phyloP scores from a whole-genome alignment of 495 filamentous ascomycete species.

The Talaromyces borbonicus region DNA sequence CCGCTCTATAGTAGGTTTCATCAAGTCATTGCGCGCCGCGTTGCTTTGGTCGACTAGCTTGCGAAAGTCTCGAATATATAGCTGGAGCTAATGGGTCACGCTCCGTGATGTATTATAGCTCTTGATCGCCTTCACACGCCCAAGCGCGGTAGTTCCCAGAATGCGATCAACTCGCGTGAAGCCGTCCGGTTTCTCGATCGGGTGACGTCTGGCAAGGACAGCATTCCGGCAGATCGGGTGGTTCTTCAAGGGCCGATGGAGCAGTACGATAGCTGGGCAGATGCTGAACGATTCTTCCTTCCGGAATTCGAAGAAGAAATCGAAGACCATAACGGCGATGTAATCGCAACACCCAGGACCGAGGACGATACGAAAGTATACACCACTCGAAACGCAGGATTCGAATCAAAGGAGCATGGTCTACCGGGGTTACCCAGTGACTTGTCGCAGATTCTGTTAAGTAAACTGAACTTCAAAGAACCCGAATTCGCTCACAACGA shows the following conservation, averaged over 20 bases:
- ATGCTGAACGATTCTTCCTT: conserved; percentile 52
- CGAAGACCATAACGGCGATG: conserved; percentile 12
- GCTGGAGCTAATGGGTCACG: conserved; percentile 3
- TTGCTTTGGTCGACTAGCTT: background rate
- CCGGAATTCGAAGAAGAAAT: conserved; percentile 42
- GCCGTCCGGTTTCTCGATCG: conserved; percentile 57
- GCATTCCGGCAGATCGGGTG: conserved; percentile 36
- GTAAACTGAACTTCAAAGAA: conserved; percentile 43
- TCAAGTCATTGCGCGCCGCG: background rate
- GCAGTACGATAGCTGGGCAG: conserved; percentile 47
- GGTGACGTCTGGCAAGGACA: conserved; percentile 45
- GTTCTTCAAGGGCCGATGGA: conserved; percentile 49
- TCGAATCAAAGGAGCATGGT: conserved; percentile 2
- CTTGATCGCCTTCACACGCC: conserved; percentile 46
- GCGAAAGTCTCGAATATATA: conserved; percentile 8
- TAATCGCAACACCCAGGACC: conserved; percentile 7
- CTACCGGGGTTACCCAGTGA: conserved; percentile 19
- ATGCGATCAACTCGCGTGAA: conserved; percentile 53
- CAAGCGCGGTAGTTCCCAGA: conserved; percentile 45
- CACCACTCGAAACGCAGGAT: conserved; percentile 9
- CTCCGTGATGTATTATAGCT: conserved; percentile 24
- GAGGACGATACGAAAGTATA: background rate
- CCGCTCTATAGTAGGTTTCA: conserved; percentile 54
- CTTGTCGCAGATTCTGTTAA: conserved; percentile 41
- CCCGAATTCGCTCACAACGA: conserved; percentile 15